Percentiles rank a stretch among this genome's conserved stretches.
phyloP scores from a whole-genome alignment of 2,329 filamentous ascomycete species.

The Curvularia sp. region DNA sequence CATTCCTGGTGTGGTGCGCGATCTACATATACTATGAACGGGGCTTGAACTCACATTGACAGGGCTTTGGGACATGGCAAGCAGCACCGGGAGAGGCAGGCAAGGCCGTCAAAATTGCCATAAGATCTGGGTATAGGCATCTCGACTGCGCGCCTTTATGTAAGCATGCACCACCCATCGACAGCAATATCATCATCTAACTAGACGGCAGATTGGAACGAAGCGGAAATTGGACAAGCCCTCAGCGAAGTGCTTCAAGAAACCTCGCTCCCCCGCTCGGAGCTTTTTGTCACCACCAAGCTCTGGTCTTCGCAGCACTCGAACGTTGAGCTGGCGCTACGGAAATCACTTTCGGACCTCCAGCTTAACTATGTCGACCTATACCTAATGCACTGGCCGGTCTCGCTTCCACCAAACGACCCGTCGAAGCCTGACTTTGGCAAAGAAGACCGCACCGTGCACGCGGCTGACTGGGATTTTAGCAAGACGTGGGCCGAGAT shows the following conservation, averaged over 20 bases:
- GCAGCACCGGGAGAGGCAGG: too few species aligned
- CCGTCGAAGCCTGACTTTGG: slow-evolving; percentile 1
- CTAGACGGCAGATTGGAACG: too few species aligned
- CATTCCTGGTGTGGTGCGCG: too few species aligned
- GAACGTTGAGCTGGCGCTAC: slow-evolving; percentile 73
- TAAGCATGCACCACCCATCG: too few species aligned
- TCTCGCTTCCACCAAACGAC: slow-evolving; percentile 44
- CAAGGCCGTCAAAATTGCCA: too few species aligned
- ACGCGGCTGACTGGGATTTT: slow-evolving; percentile 13
- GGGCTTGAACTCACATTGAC: too few species aligned
- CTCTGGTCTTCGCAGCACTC: slow-evolving; percentile 88
- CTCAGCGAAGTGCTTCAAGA: slow-evolving; percentile 36
- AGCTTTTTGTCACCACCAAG: slow-evolving; percentile 70
- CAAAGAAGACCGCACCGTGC: background rate
- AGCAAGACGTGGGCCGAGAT: slow-evolving; percentile 38
- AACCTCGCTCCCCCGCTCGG: slow-evolving; percentile 8
- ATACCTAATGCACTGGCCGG: slow-evolving; percentile 87
- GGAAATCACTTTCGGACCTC: slow-evolving; percentile 76
- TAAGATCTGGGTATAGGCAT: too few species aligned
- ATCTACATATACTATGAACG: too few species aligned
- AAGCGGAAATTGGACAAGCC: slow-evolving; percentile 41
- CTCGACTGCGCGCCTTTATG: slow-evolving; percentile 20
- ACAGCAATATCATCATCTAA: too few species aligned
- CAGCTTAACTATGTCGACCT: slow-evolving; percentile 89
- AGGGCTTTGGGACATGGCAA: too few species aligned